Conservation (phyloP, 1,284 basidiomycete species). For the Veloboletus limbatus region DNA sequence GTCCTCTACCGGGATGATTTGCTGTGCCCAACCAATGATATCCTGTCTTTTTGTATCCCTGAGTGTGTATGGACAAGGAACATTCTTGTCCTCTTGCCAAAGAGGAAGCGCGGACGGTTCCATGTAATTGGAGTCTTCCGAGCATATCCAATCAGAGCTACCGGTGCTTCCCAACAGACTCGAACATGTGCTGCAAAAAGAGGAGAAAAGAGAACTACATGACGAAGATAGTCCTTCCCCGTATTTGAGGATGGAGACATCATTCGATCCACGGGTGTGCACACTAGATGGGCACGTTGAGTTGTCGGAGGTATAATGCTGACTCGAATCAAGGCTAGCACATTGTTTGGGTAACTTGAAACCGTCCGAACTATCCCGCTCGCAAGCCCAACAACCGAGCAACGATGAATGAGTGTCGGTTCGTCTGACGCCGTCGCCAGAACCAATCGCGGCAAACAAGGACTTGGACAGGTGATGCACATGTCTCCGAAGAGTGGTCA, state of each 20-base stretch:
- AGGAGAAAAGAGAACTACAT: slow-evolving; percentile 14
- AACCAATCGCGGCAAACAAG: slow-evolving; percentile 8
- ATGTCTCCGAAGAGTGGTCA: slow-evolving; percentile 21
- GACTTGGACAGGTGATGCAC: slow-evolving; percentile 13
- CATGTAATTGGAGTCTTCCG: slow-evolving; percentile 5
- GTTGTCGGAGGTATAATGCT: slow-evolving; percentile 19
- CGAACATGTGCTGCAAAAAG: slow-evolving; percentile 28
- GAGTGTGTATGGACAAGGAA: neutral
- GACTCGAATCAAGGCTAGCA: slow-evolving; percentile 11
- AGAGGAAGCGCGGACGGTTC: slow-evolving; percentile 8
- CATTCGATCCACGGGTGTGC: neutral
- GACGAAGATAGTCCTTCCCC: slow-evolving; percentile 6
- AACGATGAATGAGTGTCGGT: neutral
- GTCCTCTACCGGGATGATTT: slow-evolving; percentile 22
- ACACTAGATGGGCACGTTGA: slow-evolving; percentile 26
- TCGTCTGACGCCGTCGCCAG: neutral
- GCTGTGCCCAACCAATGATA: slow-evolving; percentile 21
- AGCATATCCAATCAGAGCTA: slow-evolving; percentile 8
- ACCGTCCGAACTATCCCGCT: slow-evolving; percentile 1
- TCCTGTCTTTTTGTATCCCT: slow-evolving; percentile 15
- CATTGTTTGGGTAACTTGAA: slow-evolving; percentile 1
- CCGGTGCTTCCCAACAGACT: slow-evolving; percentile 7
- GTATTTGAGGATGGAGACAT: neutral
- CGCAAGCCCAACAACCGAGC: neutral
- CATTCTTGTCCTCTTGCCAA: neutral